Conservation (phyloP, 257 asterid species). For the Fraxinus excelsior region DNA sequence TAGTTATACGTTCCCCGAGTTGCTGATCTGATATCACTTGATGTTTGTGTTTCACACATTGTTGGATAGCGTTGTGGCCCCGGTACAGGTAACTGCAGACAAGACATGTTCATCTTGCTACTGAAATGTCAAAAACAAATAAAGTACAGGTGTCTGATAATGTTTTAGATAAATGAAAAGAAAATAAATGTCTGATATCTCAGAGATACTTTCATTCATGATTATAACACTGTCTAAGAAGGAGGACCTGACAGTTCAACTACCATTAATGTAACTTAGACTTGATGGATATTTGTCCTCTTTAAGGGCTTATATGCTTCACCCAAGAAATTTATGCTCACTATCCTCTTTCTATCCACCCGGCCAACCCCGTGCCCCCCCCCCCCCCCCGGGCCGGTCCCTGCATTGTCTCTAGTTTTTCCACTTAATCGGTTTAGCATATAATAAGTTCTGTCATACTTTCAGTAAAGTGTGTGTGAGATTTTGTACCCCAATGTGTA, state of each 20-base stretch:
- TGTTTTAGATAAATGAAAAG: neutral
- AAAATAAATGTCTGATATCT: neutral
- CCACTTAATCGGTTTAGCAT: neutral
- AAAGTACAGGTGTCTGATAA: neutral
- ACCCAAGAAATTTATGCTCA: neutral
- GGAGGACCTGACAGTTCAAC: slow-evolving; percentile 5
- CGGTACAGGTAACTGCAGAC: neutral
- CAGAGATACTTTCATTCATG: neutral
- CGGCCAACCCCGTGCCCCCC: neutral
- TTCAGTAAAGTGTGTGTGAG: neutral
- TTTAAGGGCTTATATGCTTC: neutral
- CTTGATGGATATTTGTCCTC: neutral
- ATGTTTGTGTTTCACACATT: neutral
- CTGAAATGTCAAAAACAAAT: neutral
- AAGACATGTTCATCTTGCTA: neutral
- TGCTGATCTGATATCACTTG: neutral
- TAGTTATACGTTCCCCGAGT: neutral
- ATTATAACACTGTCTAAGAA: neutral
- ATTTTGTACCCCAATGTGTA: neutral
- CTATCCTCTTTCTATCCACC: neutral
- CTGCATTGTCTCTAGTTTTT: neutral
- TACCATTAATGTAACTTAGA: neutral
- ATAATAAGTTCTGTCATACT: neutral
- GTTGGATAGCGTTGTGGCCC: neutral
- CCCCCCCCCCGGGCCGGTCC: too few relatives aligned